Conservation (phyloP, 495 filamentous ascomycete genomes). For the Xylaria venustula region DNA sequence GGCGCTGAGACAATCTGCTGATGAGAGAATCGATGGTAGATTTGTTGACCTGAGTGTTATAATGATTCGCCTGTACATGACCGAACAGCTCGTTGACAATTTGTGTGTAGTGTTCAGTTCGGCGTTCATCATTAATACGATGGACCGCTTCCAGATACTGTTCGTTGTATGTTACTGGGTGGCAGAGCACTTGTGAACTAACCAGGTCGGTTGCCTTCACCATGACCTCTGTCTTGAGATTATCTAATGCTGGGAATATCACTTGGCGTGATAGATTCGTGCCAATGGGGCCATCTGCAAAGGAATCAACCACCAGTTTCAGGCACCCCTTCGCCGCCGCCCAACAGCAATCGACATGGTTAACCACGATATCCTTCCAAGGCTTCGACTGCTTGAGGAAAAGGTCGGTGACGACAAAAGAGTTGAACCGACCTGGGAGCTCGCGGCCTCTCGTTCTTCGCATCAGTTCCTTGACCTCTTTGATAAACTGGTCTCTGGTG, state of each 20-base stretch:
- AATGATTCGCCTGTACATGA: slow-evolving; percentile 2
- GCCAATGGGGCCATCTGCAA: slow-evolving; percentile 20
- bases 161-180: slow-evolving; percentile 18
- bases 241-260: slow-evolving; percentile 30
- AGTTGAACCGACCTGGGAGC: slow-evolving; percentile 52
- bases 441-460: slow-evolving; percentile 43
- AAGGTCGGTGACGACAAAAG: slow-evolving; percentile 48
- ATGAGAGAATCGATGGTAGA: slow-evolving; percentile 26
- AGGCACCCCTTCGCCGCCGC: slow-evolving; percentile 37
- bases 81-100: slow-evolving; percentile 33
- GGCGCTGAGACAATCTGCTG: slow-evolving; percentile 13
- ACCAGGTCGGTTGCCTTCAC: slow-evolving; percentile 3
- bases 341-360: slow-evolving; percentile 36
- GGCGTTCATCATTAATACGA: slow-evolving; percentile 5
- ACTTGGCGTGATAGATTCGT: slow-evolving; percentile 30
- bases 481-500: slow-evolving; percentile 36
- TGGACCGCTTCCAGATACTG: slow-evolving; percentile 6
- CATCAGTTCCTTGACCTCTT: slow-evolving; percentile 40
- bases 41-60: not conserved
- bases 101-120: slow-evolving; percentile 16
- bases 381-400: slow-evolving; percentile 48
- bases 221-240: not conserved
- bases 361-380: slow-evolving; percentile 44
- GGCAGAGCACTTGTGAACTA: slow-evolving; percentile 24
- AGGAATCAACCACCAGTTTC: slow-evolving; percentile 19